Conservation (phyloP, 2,329 filamentous ascomycete species). For the Apiospora sp. region DNA sequence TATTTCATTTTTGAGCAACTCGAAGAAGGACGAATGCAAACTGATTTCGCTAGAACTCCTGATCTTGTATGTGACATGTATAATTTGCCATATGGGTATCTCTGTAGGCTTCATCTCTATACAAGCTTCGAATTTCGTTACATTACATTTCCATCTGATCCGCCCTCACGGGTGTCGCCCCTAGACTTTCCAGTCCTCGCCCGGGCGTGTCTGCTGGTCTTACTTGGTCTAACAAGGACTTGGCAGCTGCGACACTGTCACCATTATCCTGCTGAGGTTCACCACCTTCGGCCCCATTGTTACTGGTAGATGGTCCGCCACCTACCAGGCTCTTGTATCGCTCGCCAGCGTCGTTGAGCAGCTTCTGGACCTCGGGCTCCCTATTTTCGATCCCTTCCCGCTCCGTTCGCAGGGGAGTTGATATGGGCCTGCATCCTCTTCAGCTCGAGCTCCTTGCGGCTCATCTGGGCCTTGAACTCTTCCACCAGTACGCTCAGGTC, state of each 20-base stretch:
- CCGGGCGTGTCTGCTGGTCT: constrained; percentile 29
- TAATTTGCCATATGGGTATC: not conserved
- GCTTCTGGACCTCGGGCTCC: constrained; percentile 80
- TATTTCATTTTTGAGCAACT: constrained; percentile 20
- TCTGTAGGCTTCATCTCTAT: constrained; percentile 25
- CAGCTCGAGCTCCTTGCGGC: constrained; percentile 66
- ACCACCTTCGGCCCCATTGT: not conserved
- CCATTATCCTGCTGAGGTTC: not conserved
- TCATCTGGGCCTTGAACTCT: constrained; percentile 66
- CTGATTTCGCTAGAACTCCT: constrained; percentile 5
- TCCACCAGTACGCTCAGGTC: constrained; percentile 74
- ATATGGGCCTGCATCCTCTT: constrained; percentile 60
- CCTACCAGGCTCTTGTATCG: constrained; percentile 54
- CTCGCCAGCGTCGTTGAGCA: constrained; percentile 83
- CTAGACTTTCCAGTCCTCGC: constrained; percentile 57
- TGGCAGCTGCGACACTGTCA: constrained; percentile 35
- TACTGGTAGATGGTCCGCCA: constrained; percentile 5
- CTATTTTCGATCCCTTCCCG: constrained; percentile 69
- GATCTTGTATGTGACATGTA: not conserved
- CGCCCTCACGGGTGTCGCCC: constrained; percentile 50
- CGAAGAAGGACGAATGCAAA: constrained; percentile 2
- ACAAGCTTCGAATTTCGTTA: not conserved
- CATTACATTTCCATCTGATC: constrained; percentile 40
- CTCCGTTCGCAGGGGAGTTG: constrained; percentile 66
- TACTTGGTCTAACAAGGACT: constrained; percentile 30